Evolutionary conservation across 179 eudicot genomes (phyloP).

Genomic region (Patellifolia procumbens): DNA sequence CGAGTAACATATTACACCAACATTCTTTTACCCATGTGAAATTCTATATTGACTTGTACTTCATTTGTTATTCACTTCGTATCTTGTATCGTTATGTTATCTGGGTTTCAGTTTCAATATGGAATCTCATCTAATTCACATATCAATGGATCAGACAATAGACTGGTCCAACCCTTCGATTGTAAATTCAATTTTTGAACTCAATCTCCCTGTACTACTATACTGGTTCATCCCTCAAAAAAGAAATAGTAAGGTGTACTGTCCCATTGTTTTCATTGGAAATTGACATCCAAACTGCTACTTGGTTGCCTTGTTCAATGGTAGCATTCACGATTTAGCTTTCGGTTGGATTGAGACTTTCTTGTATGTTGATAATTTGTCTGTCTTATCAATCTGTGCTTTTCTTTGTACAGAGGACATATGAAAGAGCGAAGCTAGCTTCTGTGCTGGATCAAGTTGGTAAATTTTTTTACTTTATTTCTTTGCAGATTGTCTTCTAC

Average conservation of each 20-base stretch:
- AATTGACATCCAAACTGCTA: neutral
- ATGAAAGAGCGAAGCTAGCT: conserved; percentile 90
- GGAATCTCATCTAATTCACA: neutral
- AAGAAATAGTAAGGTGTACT: neutral
- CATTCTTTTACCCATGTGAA: neutral
- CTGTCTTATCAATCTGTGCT: neutral
- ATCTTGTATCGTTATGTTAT: neutral
- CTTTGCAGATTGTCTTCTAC: neutral
- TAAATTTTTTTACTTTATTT: conserved; percentile 24
- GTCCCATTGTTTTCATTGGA: too few relatives aligned
- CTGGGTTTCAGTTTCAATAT: neutral
- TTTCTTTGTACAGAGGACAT: conserved; percentile 61
- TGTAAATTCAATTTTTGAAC: neutral
- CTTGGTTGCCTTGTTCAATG: neutral
- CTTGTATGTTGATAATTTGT: neutral
- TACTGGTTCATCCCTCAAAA: neutral
- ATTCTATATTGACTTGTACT: neutral
- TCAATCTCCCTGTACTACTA: neutral
- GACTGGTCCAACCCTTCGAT: too few relatives aligned
- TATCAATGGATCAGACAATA: neutral
- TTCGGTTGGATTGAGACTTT: neutral
- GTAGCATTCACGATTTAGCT: neutral
- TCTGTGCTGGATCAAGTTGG: conserved; percentile 78
- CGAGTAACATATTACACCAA: too few relatives aligned
- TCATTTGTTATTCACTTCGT: neutral